A percentile compares a stretch with the other conserved stretches of the same genome.
Evolutionary conservation across 75 land plant genomes (phyloP).

Genomic region (Pinus tabuliformis): DNA sequence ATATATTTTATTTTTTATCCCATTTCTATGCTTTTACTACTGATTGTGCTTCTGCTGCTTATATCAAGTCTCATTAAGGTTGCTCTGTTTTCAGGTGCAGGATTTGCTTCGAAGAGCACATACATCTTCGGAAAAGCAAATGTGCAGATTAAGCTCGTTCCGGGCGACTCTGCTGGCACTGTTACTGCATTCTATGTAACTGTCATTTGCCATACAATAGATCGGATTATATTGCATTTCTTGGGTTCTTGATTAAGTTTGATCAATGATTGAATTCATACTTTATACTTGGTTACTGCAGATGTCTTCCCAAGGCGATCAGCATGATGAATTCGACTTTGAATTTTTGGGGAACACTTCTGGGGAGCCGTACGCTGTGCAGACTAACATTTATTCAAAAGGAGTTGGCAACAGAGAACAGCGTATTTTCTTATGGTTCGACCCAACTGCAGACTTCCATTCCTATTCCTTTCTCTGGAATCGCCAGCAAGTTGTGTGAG

Average conservation of each 20-base stretch:
- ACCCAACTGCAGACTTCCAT: slow-evolving; percentile 39
- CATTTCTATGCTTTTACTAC: neutral
- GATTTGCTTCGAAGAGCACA: slow-evolving; percentile 32
- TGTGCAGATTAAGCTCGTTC: slow-evolving; percentile 40
- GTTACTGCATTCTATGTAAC: slow-evolving; percentile 54
- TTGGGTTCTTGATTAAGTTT: neutral
- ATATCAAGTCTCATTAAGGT: too few relatives aligned
- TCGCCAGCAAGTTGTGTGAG: slow-evolving; percentile 23
- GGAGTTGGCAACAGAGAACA: slow-evolving; percentile 42
- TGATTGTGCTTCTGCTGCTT: too few relatives aligned
- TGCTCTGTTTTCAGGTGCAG: slow-evolving; percentile 23
- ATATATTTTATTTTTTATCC: neutral
- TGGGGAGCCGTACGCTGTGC: slow-evolving; percentile 47
- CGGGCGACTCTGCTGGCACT: slow-evolving; percentile 51
- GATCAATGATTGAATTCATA: neutral
- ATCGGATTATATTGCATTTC: neutral
- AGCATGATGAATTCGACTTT: slow-evolving; percentile 44
- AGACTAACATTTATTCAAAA: slow-evolving; percentile 37
- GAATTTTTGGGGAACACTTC: slow-evolving; percentile 43
- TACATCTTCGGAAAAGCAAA: slow-evolving; percentile 37
- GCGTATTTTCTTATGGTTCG: slow-evolving; percentile 38
- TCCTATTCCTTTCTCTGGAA: slow-evolving; percentile 42
- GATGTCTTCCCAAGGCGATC: slow-evolving; percentile 40
- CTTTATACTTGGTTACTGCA: neutral
- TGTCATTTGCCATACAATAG: neutral